Evolutionary conservation across 768 basidiomycete species (phyloP).

Genomic region (Leccinum variicolor): DNA sequence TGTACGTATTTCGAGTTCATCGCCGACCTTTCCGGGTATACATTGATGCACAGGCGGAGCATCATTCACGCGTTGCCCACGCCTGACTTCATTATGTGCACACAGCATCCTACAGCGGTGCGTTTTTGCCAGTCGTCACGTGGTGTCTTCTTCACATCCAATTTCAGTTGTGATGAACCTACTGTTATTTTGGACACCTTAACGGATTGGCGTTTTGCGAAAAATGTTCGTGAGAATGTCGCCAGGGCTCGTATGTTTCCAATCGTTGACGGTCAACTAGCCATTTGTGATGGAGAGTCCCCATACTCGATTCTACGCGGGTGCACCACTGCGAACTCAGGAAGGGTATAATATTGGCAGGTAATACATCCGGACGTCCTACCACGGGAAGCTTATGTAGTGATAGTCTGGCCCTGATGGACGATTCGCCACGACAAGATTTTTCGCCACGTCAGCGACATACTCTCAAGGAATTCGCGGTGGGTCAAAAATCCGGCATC

Average conservation of each 20-base stretch:
- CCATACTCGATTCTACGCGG: constrained; percentile 84
- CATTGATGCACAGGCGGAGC: constrained; percentile 40
- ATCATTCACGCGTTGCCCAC: constrained; percentile 40
- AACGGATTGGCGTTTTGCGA: constrained; percentile 84
- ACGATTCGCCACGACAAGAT: constrained; percentile 77
- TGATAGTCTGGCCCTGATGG: constrained; percentile 73
- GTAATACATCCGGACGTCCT: constrained; percentile 36
- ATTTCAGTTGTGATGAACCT: constrained; percentile 74
- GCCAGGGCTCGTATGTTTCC: background rate
- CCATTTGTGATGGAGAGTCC: constrained; percentile 68
- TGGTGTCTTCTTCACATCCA: constrained; percentile 2
- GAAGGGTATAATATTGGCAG: constrained; percentile 91
- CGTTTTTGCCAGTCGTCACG: background rate
- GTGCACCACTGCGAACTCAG: constrained; percentile 82
- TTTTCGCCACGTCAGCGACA: constrained; percentile 88
- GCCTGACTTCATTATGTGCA: constrained; percentile 74
- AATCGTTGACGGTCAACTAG: constrained; percentile 34
- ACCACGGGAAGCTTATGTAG: constrained; percentile 1
- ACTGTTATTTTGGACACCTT: constrained; percentile 78
- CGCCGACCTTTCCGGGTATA: background rate
- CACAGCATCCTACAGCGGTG: constrained; percentile 82
- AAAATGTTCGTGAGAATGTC: constrained; percentile 55
- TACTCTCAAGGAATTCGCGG: constrained; percentile 91
- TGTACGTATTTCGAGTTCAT: constrained; percentile 45
- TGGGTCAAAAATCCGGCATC: constrained; percentile 19